phyloP scores from a whole-genome alignment of 345 rosid genomes.

The Euclidium syriacum region DNA sequence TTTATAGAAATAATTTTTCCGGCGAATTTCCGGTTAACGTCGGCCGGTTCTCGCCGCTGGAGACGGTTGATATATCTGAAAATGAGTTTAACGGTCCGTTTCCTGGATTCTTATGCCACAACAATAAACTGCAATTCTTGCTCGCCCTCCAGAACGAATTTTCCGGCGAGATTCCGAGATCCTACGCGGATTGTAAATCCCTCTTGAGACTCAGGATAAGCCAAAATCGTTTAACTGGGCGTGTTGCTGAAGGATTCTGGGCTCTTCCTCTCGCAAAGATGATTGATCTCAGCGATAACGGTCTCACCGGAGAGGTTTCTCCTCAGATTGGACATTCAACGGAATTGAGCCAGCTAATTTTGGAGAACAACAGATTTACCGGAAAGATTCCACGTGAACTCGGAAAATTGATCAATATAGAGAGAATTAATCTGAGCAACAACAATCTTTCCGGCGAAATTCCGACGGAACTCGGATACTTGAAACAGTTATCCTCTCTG shows the following conservation, averaged over 20 bases:
- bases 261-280: constrained; percentile 51
- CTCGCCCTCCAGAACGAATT: constrained; percentile 64
- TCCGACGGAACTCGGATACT: constrained; percentile 47
- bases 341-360: constrained; percentile 44
- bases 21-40: constrained; percentile 61
- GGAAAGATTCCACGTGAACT: constrained; percentile 58
- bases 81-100: constrained; percentile 67
- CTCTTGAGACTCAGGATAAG: constrained; percentile 57
- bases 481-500: constrained; percentile 56
- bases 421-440: constrained; percentile 54
- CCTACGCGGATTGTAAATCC: constrained; percentile 63
- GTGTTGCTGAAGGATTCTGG: constrained; percentile 61
- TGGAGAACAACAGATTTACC: constrained; percentile 63
- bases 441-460: constrained; percentile 57
- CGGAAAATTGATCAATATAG: constrained; percentile 46
- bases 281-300: constrained; percentile 65
- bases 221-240: constrained; percentile 54
- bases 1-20: constrained; percentile 69
- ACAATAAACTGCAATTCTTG: constrained; percentile 36
- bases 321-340: constrained; percentile 43
- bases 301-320: constrained; percentile 57
- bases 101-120: constrained; percentile 64
- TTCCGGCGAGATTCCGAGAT: constrained; percentile 58
- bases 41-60: constrained; percentile 58
- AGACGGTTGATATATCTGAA: constrained; percentile 73